Percentiles rank a stretch among this genome's conserved stretches.
Conservation (phyloP, 805 yeast genomes). For the Wickerhamia fluorescens region DNA sequence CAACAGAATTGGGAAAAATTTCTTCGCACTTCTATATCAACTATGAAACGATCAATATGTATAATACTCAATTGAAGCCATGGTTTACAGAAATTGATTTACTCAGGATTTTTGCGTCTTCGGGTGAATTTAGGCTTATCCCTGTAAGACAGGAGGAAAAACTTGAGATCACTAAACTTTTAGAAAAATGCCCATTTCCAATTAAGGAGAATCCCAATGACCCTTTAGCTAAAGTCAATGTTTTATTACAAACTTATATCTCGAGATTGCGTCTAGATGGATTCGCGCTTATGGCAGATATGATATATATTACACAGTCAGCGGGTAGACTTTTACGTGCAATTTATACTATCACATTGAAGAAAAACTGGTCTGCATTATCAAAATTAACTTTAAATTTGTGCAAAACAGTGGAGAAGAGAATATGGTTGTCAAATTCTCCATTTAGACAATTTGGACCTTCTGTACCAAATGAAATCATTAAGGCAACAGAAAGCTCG, state of each 20-base stretch:
- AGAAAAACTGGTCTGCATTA: slow-evolving; percentile 64
- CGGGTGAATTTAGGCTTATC: slow-evolving; percentile 80
- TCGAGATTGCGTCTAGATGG: slow-evolving; percentile 74
- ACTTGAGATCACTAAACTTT: slow-evolving; percentile 58
- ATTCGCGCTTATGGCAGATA: slow-evolving; percentile 86
- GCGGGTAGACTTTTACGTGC: slow-evolving; percentile 88
- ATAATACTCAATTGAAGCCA: slow-evolving; percentile 55
- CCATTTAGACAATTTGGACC: slow-evolving; percentile 78
- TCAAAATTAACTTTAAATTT: slow-evolving; percentile 53
- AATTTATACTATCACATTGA: slow-evolving; percentile 66
- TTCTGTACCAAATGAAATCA: slow-evolving; percentile 60
- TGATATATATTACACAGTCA: slow-evolving; percentile 87
- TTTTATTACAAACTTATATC: slow-evolving; percentile 81
- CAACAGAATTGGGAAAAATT: slow-evolving; percentile 69
- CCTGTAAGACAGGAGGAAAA: slow-evolving; percentile 86
- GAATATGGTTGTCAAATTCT: slow-evolving; percentile 80
- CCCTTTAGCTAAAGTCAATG: slow-evolving; percentile 70
- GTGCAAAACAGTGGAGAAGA: slow-evolving; percentile 71
- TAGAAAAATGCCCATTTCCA: slow-evolving; percentile 80
- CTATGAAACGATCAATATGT: slow-evolving; percentile 63
- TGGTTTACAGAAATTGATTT: slow-evolving; percentile 66
- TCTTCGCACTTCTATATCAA: slow-evolving; percentile 84
- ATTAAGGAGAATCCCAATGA: slow-evolving; percentile 65
- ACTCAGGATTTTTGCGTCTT: slow-evolving; percentile 65
- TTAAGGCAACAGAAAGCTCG: slow-evolving; percentile 71